These are phyloP conservation scores for Chaetoceros tenuissimus DNA, from an alignment of 108 stramenopile species.

Conservation along the genomic window DNA sequence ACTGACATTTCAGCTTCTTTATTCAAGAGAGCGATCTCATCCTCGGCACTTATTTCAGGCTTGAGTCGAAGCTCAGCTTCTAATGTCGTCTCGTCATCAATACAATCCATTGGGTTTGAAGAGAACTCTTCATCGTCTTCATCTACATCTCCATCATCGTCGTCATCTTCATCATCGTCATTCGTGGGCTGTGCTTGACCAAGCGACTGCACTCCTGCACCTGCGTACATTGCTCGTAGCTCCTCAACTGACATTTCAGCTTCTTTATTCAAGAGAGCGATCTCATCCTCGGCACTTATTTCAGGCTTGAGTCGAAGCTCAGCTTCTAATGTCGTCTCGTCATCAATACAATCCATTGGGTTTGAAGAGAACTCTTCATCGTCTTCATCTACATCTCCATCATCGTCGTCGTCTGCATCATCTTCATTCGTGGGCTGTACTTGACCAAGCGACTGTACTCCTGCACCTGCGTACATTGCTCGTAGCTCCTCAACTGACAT, in stretches of 20 bases:
- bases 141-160: neutral
- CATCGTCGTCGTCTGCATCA: neutral
- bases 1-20: slow-evolving; percentile 67
- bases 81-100: slow-evolving; percentile 73
- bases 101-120: slow-evolving; percentile 16
- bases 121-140: slow-evolving; percentile 30
- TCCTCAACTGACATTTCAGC: slow-evolving; percentile 72
- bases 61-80: slow-evolving; percentile 62
- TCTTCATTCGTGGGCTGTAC: neutral
- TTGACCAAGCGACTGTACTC: too few relatives aligned
- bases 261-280: slow-evolving; percentile 49
- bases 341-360: slow-evolving; percentile 36
- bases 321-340: slow-evolving; percentile 66
- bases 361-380: slow-evolving; percentile 28
- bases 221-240: slow-evolving; percentile 43
- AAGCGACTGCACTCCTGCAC: too few relatives aligned
- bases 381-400: slow-evolving; percentile 10
- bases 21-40: slow-evolving; percentile 53
- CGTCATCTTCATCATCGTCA: neutral
- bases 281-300: slow-evolving; percentile 60
- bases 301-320: slow-evolving; percentile 65
- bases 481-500: slow-evolving; percentile 70
- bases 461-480: slow-evolving; percentile 29
- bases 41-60: slow-evolving; percentile 57
- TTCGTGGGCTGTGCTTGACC: neutral